Percentiles rank a stretch among this genome's conserved stretches.
phyloP scores from a whole-genome alignment of 2,329 filamentous ascomycete species.

The Rhinocladiella mackenziei region DNA sequence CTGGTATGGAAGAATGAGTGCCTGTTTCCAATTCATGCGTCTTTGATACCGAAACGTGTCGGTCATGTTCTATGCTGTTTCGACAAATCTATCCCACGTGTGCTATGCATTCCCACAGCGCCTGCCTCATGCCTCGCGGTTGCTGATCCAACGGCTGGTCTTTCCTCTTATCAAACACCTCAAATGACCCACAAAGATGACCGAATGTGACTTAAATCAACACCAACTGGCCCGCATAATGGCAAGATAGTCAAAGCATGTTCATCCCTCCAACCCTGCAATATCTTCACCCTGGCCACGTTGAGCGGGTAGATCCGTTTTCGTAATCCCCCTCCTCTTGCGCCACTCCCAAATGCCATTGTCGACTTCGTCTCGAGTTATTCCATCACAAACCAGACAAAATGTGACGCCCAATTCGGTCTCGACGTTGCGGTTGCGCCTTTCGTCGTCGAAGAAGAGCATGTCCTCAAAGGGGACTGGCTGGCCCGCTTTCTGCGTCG shows the following conservation, averaged over 20 bases:
- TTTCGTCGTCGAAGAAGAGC: constrained; percentile 94
- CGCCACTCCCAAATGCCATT: constrained; percentile 78
- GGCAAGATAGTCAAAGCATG: background rate
- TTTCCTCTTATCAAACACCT: too few species aligned
- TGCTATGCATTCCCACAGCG: too few species aligned
- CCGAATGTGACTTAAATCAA: too few species aligned
- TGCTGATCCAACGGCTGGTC: too few species aligned
- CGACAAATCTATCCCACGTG: too few species aligned
- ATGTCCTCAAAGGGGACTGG: constrained; percentile 74
- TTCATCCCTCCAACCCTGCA: constrained; percentile 7
- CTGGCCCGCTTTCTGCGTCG: constrained; percentile 8
- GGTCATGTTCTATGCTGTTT: too few species aligned
- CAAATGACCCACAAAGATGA: too few species aligned
- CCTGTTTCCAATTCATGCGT: too few species aligned
- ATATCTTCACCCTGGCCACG: background rate
- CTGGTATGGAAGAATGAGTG: too few species aligned
- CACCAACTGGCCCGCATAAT: too few species aligned
- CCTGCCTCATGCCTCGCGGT: too few species aligned
- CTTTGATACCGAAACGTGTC: too few species aligned
- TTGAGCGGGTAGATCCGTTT: constrained; percentile 4
- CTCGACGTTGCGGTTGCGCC: constrained; percentile 77
- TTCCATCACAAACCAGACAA: constrained; percentile 73
- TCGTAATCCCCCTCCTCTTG: constrained; percentile 57
- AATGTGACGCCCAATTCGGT: constrained; percentile 73
- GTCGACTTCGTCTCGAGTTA: constrained; percentile 73